Base-by-base conservation (phyloP, 164 flowering plant species). In the Magnolia sinica region DNA sequence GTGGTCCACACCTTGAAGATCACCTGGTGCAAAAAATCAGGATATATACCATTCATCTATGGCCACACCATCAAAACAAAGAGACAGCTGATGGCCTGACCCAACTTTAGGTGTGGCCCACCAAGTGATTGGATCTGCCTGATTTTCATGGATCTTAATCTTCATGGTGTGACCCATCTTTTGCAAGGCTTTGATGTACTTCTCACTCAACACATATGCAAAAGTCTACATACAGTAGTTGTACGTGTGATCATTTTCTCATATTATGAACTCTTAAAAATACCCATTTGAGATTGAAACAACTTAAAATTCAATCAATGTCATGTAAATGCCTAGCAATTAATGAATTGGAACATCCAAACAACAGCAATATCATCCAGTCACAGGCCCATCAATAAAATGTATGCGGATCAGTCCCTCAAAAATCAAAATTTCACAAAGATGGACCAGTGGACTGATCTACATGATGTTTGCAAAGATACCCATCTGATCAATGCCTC, bases 401-500 rank as follows among this genome's bases (percentile, higher is more conserved):
- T 55, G 13, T 11, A 55, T 3, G 13, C 2, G 0, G 19, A 55
- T 55, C 16, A 11, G 61, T 55, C 61, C 61, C 18, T 55, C 61
- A 55, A 52, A 52, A 8, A 14, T 31, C 49, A 24, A 14, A 68
- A 16, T 18, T 29, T 65, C 68, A 68, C 19, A n/a, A 37, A 68
- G 71, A 6, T 29, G 50, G n/a, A 37, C 31, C 49, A 29, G 9
- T 9, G 14, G 50, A 68, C 11, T 3, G 50, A 31, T 14, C 58
- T 50, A n/a, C 27, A 8, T 81, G 31, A 87, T 75, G 27, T 84
- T 82, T 16, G 31, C n/a, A 72, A 90, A 88, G 69, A 88, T 86
- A 1, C 86, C 88, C 22, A 18, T 78, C 51, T 45, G 73, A 67
- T 90, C 91, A 69, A 87, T 72, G 7, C 91, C 86, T 24, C 78